Evolutionary conservation across 2,329 filamentous ascomycete species (phyloP).

Genomic region (Biscogniauxia mediterranea): DNA sequence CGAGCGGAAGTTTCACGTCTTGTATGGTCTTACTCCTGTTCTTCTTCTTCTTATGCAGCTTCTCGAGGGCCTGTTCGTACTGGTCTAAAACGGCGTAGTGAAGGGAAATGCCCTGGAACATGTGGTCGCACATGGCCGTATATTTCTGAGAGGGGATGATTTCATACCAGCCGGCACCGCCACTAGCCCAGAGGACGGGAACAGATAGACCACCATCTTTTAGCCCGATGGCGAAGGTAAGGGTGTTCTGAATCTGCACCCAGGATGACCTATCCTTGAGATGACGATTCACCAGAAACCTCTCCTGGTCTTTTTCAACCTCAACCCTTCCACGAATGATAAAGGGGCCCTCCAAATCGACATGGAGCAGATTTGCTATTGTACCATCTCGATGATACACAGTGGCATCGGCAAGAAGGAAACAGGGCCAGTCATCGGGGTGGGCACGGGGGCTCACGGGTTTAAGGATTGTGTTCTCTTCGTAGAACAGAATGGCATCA

Average conservation of each 20-base stretch:
- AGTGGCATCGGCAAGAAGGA: constrained; percentile 58
- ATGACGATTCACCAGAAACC: constrained; percentile 33
- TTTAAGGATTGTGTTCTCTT: constrained; percentile 38
- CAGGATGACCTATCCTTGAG: constrained; percentile 30
- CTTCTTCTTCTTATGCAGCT: constrained; percentile 28
- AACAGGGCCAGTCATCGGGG: constrained; percentile 58
- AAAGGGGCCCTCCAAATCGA: constrained; percentile 59
- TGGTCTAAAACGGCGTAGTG: constrained; percentile 62
- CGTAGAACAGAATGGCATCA: constrained; percentile 29
- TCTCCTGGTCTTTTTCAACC: constrained; percentile 42
- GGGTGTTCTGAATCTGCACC: constrained; percentile 54
- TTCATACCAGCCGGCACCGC: constrained; percentile 66
- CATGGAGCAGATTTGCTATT: constrained; percentile 60
- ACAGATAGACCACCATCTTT: constrained; percentile 48
- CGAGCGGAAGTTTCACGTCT: constrained; percentile 30
- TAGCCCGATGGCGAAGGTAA: constrained; percentile 53
- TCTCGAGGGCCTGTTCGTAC: constrained; percentile 44
- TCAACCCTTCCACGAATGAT: constrained; percentile 59
- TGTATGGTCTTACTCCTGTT: constrained; percentile 28
- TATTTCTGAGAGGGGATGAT: constrained; percentile 61
- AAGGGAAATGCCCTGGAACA: constrained; percentile 61
- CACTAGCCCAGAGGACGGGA: constrained; percentile 64
- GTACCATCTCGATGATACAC: constrained; percentile 56
- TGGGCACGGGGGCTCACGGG: constrained; percentile 33
- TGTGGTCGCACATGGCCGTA: constrained; percentile 52